Evolutionary conservation across 2,329 filamentous ascomycete genomes (phyloP).

Genomic region (Aspergillus sp.): DNA sequence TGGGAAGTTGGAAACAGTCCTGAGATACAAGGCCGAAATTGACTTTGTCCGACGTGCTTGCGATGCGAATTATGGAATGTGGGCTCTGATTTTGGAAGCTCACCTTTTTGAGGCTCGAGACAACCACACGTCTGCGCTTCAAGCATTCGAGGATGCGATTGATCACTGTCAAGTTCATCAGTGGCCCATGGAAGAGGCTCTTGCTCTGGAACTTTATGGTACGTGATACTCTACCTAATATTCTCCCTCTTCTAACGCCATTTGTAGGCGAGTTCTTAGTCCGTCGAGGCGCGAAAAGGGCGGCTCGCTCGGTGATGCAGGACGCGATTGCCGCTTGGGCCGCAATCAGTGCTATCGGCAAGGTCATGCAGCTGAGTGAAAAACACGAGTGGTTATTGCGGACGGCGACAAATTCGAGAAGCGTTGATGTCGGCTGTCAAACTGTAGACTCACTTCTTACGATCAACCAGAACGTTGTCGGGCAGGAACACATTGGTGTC

Average conservation of each 20-base stretch:
- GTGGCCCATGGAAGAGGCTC: constrained; percentile 63
- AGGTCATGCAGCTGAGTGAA: constrained; percentile 60
- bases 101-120: constrained; percentile 56
- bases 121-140: constrained; percentile 52
- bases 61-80: constrained; percentile 64
- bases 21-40: constrained; percentile 56
- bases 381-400: constrained; percentile 67
- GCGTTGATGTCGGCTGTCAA: constrained; percentile 61
- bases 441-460: constrained; percentile 57
- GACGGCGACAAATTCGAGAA: constrained; percentile 56
- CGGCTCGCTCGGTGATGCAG: constrained; percentile 61
- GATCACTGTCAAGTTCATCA: constrained; percentile 64
- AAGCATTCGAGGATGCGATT: constrained; percentile 53
- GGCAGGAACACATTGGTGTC: constrained; percentile 35
- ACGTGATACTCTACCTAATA: constrained; percentile 16
- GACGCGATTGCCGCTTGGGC: constrained; percentile 64
- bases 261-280: constrained; percentile 56
- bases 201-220: constrained; percentile 65
- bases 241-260: constrained; percentile 12
- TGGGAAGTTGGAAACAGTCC: constrained; percentile 54
- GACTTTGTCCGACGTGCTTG: constrained; percentile 58
- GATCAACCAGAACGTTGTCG: constrained; percentile 38
- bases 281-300: constrained; percentile 60
- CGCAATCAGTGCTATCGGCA: constrained; percentile 62
- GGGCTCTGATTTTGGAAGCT: constrained; percentile 60